Evolutionary conservation across 371 early-diverging fungal species (phyloP).

Genomic region (Rhizopus stolonifer): DNA sequence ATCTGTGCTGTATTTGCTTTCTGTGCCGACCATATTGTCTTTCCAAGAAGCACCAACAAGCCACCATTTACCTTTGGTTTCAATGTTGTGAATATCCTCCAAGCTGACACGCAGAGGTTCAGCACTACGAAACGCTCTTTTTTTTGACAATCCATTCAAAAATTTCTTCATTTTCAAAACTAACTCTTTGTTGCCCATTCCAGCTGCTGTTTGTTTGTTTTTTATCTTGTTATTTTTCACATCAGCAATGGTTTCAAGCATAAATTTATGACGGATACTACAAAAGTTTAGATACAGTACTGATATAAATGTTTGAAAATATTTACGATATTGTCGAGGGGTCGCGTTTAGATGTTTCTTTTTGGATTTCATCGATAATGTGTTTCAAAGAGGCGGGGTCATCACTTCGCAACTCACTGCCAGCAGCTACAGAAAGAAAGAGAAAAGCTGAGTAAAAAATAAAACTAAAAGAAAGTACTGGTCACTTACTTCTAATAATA

Average conservation of each 20-base stretch:
- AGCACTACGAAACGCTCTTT: constrained; percentile 52
- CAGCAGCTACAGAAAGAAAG: constrained; percentile 56
- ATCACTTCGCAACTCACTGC: constrained; percentile 87
- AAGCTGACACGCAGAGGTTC: constrained; percentile 86
- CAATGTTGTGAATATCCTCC: constrained; percentile 82
- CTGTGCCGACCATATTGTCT: constrained; percentile 61
- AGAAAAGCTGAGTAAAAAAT: not conserved
- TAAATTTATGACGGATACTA: constrained; percentile 82
- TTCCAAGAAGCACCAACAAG: constrained; percentile 83
- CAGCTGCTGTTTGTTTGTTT: constrained; percentile 51
- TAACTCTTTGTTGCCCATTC: constrained; percentile 57
- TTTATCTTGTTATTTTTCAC: constrained; percentile 93
- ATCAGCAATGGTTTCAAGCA: constrained; percentile 90
- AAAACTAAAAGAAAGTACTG: not conserved
- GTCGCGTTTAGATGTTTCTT: constrained; percentile 53
- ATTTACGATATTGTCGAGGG: constrained; percentile 46
- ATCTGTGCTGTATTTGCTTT: constrained; percentile 39
- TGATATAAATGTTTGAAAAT: not conserved
- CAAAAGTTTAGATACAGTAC: constrained; percentile 10
- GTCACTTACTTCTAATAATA: constrained; percentile 72
- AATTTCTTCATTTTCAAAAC: constrained; percentile 80
- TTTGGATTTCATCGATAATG: constrained; percentile 75
- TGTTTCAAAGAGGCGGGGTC: constrained; percentile 89
- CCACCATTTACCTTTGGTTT: constrained; percentile 91
- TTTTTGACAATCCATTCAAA: constrained; percentile 67